These are phyloP conservation scores for Aspergillus sergii DNA, from an alignment of 2,329 filamentous ascomycete species.

Conservation along the genomic window DNA sequence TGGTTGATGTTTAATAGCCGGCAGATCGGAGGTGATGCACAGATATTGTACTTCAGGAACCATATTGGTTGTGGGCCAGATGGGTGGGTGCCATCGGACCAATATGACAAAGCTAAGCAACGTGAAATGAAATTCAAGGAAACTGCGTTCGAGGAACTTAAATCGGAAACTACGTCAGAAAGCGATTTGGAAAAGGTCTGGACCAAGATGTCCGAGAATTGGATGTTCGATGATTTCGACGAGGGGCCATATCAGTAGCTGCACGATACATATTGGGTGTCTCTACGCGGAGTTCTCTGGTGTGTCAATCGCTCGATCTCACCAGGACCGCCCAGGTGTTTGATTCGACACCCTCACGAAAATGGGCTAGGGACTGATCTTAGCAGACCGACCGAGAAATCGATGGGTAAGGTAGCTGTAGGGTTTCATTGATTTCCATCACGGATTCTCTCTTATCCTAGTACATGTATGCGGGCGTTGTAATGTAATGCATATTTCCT, in stretches of 20 bases:
- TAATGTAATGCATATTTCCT: too few species aligned
- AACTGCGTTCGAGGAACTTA: constrained; percentile 15
- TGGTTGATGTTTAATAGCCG: not conserved
- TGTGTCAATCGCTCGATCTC: too few species aligned
- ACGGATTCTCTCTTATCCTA: too few species aligned
- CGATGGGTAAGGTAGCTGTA: too few species aligned
- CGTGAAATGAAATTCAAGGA: constrained; percentile 15
- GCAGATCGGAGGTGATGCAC: constrained; percentile 1
- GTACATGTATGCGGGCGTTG: too few species aligned
- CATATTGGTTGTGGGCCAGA: constrained; percentile 15
- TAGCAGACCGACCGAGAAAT: too few species aligned
- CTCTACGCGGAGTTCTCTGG: not conserved
- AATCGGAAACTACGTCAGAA: too few species aligned
- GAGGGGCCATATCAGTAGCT: constrained; percentile 13
- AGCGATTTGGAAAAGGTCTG: constrained; percentile 16
- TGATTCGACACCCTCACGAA: too few species aligned
- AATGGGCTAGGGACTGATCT: too few species aligned
- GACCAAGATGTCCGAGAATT: constrained; percentile 15
- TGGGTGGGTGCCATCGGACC: constrained; percentile 19
- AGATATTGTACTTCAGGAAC: not conserved
- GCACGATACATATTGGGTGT: not conserved
- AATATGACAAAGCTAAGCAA: constrained; percentile 15
- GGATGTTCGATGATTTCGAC: constrained; percentile 20
- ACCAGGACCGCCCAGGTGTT: too few species aligned
- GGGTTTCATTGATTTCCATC: too few species aligned